A percentile compares a stretch with the other conserved stretches of the same genome.
Evolutionary conservation across 2,329 filamentous ascomycete genomes (phyloP).

Genomic region (Trichoderma harzianum): DNA sequence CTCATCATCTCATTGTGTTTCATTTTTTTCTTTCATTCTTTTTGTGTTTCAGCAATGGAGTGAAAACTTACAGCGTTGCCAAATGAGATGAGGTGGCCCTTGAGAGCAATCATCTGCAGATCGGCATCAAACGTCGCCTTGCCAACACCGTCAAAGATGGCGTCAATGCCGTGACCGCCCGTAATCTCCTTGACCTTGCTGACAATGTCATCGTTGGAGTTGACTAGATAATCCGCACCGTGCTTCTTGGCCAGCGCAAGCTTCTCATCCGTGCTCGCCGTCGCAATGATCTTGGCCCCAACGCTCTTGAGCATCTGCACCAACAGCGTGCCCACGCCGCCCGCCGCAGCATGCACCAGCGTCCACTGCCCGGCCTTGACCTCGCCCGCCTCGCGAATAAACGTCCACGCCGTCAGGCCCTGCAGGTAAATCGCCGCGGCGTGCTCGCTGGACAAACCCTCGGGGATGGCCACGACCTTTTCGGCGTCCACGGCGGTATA

Average conservation of each 20-base stretch:
- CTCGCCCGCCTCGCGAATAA: conserved; percentile 72
- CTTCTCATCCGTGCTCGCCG: conserved; percentile 72
- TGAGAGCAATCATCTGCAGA: conserved; percentile 69
- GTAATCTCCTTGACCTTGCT: conserved; percentile 66
- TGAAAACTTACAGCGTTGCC: conserved; percentile 65
- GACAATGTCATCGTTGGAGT: conserved; percentile 61
- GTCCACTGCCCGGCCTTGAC: conserved; percentile 77
- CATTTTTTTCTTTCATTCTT: background rate
- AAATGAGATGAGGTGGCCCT: conserved; percentile 75
- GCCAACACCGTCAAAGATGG: conserved; percentile 83
- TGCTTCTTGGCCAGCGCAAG: conserved; percentile 63
- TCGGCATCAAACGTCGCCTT: conserved; percentile 79
- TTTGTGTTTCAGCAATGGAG: background rate
- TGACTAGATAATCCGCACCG: conserved; percentile 70
- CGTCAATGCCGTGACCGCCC: conserved; percentile 66
- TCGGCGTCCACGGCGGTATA: conserved; percentile 52
- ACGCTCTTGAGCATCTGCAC: conserved; percentile 69
- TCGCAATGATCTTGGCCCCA: conserved; percentile 76
- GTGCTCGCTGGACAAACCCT: conserved; percentile 55
- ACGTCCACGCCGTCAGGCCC: conserved; percentile 76
- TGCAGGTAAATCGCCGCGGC: conserved; percentile 73
- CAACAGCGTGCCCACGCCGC: conserved; percentile 73
- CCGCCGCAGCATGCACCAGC: conserved; percentile 80
- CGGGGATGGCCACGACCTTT: conserved; percentile 61
- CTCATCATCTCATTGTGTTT: background rate